Evolutionary conservation across 192 early-diverging fungal genomes (phyloP).

Genomic region (Rhizophagus sp.): DNA sequence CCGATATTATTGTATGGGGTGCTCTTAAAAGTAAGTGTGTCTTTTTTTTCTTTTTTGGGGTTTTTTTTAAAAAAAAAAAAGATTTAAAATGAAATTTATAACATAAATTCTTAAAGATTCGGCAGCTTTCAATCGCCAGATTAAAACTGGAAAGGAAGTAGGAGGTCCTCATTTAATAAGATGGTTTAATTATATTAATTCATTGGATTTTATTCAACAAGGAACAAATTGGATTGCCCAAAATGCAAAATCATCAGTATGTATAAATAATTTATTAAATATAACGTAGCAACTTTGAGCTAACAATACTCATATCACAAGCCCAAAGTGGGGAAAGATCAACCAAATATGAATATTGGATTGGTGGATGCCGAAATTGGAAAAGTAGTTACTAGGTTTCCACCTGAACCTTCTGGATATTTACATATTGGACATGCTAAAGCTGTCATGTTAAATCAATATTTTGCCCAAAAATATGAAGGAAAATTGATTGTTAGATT

Average conservation of each 20-base stretch:
- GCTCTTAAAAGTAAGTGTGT: slow-evolving; percentile 67
- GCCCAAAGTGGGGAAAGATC: slow-evolving; percentile 59
- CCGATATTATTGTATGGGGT: slow-evolving; percentile 89
- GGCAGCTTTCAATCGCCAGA: slow-evolving; percentile 72
- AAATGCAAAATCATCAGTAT: slow-evolving; percentile 46
- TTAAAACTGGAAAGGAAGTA: slow-evolving; percentile 75
- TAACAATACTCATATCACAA: slow-evolving; percentile 12
- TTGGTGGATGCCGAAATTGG: slow-evolving; percentile 79
- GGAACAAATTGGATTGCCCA: slow-evolving; percentile 52
- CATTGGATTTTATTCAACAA: slow-evolving; percentile 54
- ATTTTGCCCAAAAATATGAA: slow-evolving; percentile 88
- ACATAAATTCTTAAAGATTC: slow-evolving; percentile 46
- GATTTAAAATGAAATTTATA: background rate
- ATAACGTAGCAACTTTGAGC: background rate
- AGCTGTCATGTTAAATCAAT: slow-evolving; percentile 96
- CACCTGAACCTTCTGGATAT: slow-evolving; percentile 98
- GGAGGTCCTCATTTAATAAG: slow-evolving; percentile 68
- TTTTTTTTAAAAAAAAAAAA: background rate
- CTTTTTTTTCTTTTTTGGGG: background rate
- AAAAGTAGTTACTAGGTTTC: slow-evolving; percentile 95
- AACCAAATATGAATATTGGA: slow-evolving; percentile 92
- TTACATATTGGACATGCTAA: slow-evolving; percentile 99
- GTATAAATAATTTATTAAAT: slow-evolving; percentile 3
- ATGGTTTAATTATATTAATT: slow-evolving; percentile 77
- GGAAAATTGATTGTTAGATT: slow-evolving; percentile 96